Evolutionary conservation across 2,329 filamentous ascomycete species (phyloP).

Genomic region (Endoconidiophora polonica): DNA sequence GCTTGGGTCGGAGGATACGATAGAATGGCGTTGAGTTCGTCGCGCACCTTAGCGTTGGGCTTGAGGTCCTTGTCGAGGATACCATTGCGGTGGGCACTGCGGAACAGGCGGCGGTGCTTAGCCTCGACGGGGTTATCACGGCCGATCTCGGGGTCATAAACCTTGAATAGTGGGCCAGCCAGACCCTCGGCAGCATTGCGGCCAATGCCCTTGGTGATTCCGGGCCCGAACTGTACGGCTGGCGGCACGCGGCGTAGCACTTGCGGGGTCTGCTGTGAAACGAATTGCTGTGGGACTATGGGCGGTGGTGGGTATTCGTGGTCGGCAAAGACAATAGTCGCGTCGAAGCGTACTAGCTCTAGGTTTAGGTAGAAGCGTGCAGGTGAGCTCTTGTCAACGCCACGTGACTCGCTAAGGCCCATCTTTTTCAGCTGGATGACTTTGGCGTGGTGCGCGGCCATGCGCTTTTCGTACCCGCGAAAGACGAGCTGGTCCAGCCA

Average conservation of each 20-base stretch:
- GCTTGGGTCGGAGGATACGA: slow-evolving; percentile 84
- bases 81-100: slow-evolving; percentile 80
- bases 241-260: slow-evolving; percentile 64
- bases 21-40: slow-evolving; percentile 83
- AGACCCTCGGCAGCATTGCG: slow-evolving; percentile 14
- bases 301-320: slow-evolving; percentile 79
- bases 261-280: slow-evolving; percentile 33
- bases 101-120: slow-evolving; percentile 81
- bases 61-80: slow-evolving; percentile 89
- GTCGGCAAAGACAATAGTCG: slow-evolving; percentile 87
- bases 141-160: slow-evolving; percentile 87
- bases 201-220: slow-evolving; percentile 45
- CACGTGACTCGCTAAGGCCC: slow-evolving; percentile 12
- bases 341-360: slow-evolving; percentile 87
- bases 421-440: slow-evolving; percentile 23
- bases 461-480: slow-evolving; percentile 60
- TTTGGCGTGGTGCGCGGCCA: slow-evolving; percentile 23
- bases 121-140: slow-evolving; percentile 86
- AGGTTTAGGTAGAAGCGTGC: slow-evolving; percentile 66
- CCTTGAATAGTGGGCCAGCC: slow-evolving; percentile 52
- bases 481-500: slow-evolving; percentile 96
- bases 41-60: slow-evolving; percentile 86
- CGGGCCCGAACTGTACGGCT: slow-evolving; percentile 78
- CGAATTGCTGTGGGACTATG: slow-evolving; percentile 23
- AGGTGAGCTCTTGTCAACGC: slow-evolving; percentile 16